phyloP scores from a whole-genome alignment of 768 basidiomycete genomes.

The Hypholoma sublateritium region DNA sequence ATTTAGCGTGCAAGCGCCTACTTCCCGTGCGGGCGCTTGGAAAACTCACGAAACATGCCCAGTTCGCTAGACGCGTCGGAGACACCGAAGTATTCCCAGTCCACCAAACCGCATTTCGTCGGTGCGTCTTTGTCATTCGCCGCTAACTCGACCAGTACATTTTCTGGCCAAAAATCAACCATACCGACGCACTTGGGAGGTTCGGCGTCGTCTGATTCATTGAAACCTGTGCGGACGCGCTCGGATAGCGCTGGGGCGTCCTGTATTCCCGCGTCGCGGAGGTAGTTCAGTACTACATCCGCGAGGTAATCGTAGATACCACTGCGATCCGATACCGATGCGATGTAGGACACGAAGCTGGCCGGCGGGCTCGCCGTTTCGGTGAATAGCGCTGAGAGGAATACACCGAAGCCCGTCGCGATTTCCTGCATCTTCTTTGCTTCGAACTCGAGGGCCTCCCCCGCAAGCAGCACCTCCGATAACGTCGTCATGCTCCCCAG shows the following conservation, averaged over 20 bases:
- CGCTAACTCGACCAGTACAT: constrained; percentile 23
- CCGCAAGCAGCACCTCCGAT: constrained; percentile 3
- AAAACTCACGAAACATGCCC: constrained; percentile 31
- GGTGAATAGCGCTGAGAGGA: neutral
- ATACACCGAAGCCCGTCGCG: constrained; percentile 4
- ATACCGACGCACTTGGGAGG: constrained; percentile 26
- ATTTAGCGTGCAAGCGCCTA: neutral
- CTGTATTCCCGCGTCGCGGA: neutral
- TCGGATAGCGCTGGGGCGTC: constrained; percentile 6
- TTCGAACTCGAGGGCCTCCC: neutral
- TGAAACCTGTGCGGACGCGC: constrained; percentile 4
- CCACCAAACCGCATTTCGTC: constrained; percentile 23
- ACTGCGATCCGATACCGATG: neutral
- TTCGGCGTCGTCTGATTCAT: constrained; percentile 1
- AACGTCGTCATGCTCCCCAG: constrained; percentile 10
- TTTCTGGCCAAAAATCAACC: constrained; percentile 34
- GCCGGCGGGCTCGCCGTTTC: constrained; percentile 1
- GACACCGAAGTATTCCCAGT: constrained; percentile 34
- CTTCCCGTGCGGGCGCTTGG: neutral
- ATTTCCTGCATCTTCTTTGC: neutral
- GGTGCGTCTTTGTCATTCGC: neutral
- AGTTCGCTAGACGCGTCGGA: constrained; percentile 28
- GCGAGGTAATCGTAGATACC: constrained; percentile 8
- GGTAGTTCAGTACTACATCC: constrained; percentile 1
- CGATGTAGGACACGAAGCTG: constrained; percentile 1